Evolutionary conservation across 768 basidiomycete genomes (phyloP).

Genomic region (Termitomyces sp.): DNA sequence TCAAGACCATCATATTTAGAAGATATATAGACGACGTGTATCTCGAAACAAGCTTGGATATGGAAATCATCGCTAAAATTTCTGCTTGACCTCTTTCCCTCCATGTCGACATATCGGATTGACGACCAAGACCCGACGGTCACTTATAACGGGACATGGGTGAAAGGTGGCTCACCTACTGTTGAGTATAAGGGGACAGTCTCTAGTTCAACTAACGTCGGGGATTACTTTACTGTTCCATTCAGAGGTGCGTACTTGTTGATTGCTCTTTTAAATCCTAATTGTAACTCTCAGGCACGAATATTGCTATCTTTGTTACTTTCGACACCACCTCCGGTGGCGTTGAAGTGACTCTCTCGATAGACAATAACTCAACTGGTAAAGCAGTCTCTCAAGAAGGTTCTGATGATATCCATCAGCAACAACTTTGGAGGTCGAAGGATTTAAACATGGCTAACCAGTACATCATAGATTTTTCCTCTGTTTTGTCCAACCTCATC

Average conservation of each 20-base stretch:
- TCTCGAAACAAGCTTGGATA: neutral
- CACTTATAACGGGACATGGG: slow-evolving; percentile 27
- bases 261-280: neutral
- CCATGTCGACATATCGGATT: slow-evolving; percentile 20
- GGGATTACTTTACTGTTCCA: slow-evolving; percentile 27
- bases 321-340: slow-evolving; percentile 30
- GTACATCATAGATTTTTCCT: slow-evolving; percentile 18
- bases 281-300: slow-evolving; percentile 18
- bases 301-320: slow-evolving; percentile 28
- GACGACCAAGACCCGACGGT: slow-evolving; percentile 31
- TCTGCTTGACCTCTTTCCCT: neutral
- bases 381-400: slow-evolving; percentile 22
- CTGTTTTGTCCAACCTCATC: neutral
- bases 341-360: slow-evolving; percentile 28
- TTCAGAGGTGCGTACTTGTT: slow-evolving; percentile 24
- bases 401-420: slow-evolving; percentile 21
- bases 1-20: neutral
- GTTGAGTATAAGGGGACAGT: slow-evolving; percentile 25
- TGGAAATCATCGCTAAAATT: neutral
- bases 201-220: slow-evolving; percentile 25
- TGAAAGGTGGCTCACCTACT: slow-evolving; percentile 18
- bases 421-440: slow-evolving; percentile 31
- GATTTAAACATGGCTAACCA: slow-evolving; percentile 20
- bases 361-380: slow-evolving; percentile 22
- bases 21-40: slow-evolving; percentile 2